Evolutionary conservation across 257 asterid species (phyloP), one percentile per base, ranked within the genome.

Genomic region (Salvia hispanica): DNA sequence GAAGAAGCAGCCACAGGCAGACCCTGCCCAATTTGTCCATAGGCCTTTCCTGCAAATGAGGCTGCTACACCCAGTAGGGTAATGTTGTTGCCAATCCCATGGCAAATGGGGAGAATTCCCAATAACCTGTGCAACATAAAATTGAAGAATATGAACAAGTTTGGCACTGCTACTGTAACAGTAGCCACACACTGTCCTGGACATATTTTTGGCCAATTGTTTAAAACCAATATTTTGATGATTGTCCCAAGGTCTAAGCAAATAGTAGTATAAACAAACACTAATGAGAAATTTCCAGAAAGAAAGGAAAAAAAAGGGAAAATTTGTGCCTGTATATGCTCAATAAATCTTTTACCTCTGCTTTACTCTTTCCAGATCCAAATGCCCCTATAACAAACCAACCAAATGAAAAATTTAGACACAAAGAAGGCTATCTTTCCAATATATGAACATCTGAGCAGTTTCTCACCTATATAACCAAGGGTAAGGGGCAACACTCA

Each of bases 1-100:
- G 76, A 59, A n/a, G 98, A 90, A 73, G 98, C 97, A 75, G 88
- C 98, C 67, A 90, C 31, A 5, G 98, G 98, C 54, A 92, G 74
- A 57, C 98, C 98, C 74, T 88, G 97, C 52, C 98, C 97, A 44
- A 92, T 74, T 77, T 92, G 98, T 73, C 97, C 98, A 73, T 90
- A 92, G 34, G 98, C 97, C 83, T 90, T 92, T 74, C 98, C 98
- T 60, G 98, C 98, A 82, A 90, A 86, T 54, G 98, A 91, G 71
- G 98, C 98, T 47, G 83, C 98, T 52, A 92, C 72, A 46, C 98
- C 98, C 62, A 92, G 92, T 52, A 92, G 74, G 64, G 98, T 71
- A 92, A 72, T 9, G 98, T 88, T 21, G 97, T 92, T 5, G 98
- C 98, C 83, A 92, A 77, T 72, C 98, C 98, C 83, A 92, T 77